These are phyloP conservation scores for Solanum chmielewskii DNA, from an alignment of 257 asterid species.

Conservation along the genomic window DNA sequence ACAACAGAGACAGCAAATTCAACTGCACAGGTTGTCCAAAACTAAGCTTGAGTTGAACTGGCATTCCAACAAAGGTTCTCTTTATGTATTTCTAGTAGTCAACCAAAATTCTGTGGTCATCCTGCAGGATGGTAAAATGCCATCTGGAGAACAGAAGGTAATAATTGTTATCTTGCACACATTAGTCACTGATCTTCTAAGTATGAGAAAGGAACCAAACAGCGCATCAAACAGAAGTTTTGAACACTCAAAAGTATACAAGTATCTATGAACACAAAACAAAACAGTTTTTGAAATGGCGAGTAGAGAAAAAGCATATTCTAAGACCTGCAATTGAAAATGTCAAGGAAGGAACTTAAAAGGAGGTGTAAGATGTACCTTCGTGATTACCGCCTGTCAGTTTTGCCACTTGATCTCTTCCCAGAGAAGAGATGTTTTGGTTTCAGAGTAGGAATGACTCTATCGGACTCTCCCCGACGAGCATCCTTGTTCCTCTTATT, in stretches of 20 bases:
- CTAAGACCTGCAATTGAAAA: neutral
- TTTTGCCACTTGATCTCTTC: conserved; percentile 77
- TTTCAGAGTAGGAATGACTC: conserved; percentile 67
- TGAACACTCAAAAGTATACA: neutral
- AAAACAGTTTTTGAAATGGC: neutral
- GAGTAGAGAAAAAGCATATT: neutral
- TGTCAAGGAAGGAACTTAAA: neutral
- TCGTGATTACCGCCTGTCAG: conserved; percentile 51
- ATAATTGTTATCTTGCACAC: neutral
- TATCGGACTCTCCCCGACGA: conserved; percentile 76
- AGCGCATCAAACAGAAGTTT: neutral
- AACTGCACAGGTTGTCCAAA: neutral
- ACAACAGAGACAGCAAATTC: neutral
- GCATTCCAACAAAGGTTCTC: neutral
- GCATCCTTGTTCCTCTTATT: conserved; percentile 79
- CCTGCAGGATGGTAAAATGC: neutral
- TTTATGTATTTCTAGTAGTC: neutral
- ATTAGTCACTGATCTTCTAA: neutral
- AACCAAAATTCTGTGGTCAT: neutral
- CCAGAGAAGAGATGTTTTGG: conserved; percentile 91
- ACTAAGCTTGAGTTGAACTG: neutral
- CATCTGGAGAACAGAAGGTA: neutral
- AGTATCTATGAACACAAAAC: neutral
- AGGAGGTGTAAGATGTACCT: conserved; percentile 23
- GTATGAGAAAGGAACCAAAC: neutral